A percentile compares a stretch with the other conserved stretches of the same genome.
Conservation (phyloP, 257 asterid species). For the Nyctanthes arbortristis region DNA sequence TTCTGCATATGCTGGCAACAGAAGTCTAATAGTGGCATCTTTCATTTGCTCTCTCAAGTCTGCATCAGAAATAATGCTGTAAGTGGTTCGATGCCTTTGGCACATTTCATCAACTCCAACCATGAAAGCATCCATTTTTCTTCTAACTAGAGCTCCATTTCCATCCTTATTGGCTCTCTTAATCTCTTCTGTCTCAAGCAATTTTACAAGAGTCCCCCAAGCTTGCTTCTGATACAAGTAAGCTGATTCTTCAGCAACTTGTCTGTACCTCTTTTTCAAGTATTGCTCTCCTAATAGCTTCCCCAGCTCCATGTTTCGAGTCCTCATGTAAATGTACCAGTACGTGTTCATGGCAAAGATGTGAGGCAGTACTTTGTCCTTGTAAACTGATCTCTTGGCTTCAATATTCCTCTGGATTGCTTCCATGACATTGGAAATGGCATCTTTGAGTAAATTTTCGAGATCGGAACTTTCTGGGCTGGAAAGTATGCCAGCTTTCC, state of each 20-base stretch:
- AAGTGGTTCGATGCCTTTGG: slow-evolving; percentile 42
- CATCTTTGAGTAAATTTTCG: slow-evolving; percentile 51
- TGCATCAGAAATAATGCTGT: slow-evolving; percentile 66
- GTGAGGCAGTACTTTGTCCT: slow-evolving; percentile 53
- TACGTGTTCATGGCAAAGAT: slow-evolving; percentile 65
- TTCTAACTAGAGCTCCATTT: slow-evolving; percentile 33
- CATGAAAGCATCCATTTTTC: slow-evolving; percentile 59
- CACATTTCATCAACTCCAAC: slow-evolving; percentile 56
- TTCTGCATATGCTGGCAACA: slow-evolving; percentile 56
- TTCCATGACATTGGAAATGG: slow-evolving; percentile 71
- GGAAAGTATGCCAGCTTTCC: slow-evolving; percentile 61
- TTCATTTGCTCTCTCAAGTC: slow-evolving; percentile 80
- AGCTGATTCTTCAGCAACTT: slow-evolving; percentile 72
- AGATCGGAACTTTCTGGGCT: slow-evolving; percentile 41
- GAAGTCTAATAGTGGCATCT: slow-evolving; percentile 50
- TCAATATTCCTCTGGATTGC: slow-evolving; percentile 71
- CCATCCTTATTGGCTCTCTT: slow-evolving; percentile 31
- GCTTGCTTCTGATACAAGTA: slow-evolving; percentile 72
- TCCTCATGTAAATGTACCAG: slow-evolving; percentile 89
- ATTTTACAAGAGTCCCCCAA: slow-evolving; percentile 59
- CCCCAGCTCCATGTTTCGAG: slow-evolving; percentile 57
- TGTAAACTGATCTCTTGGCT: slow-evolving; percentile 45
- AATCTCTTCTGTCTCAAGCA: slow-evolving; percentile 47
- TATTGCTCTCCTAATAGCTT: slow-evolving; percentile 61
- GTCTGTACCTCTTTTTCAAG: slow-evolving; percentile 60